Evolutionary conservation across 768 basidiomycete genomes (phyloP), one percentile per base, ranked within the genome.

Genomic region (Suillus cothurnatus): DNA sequence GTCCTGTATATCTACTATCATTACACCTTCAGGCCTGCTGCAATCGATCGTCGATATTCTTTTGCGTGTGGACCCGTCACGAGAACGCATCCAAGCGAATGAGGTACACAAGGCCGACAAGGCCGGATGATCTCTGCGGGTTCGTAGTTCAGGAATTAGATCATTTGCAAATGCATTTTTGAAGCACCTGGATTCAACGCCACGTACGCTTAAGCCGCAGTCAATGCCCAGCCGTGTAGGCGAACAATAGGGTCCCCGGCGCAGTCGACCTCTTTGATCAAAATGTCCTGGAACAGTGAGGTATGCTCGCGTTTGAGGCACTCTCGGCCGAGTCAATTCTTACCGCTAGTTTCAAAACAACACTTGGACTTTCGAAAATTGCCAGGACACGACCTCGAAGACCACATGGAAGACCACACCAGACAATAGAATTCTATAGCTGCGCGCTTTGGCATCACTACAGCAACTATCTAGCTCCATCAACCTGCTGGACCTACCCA

Each of bases 71-170:
- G 88, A 87, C 15, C 93, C 93, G 19, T 83, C 86, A 41, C 87
- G 84, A 45, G 93, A 94, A 73, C 85, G 88, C 28, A 81, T 85
- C 64, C 93, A 95, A 76, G 93, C 93, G 3, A 93, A 94, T 70
- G 91, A 92, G 66, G 78, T 94, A 31, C 94, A 94, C 71, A 84
- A 82, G 65, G 72, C 80, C 32, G 89, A 32, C 32, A n/a, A n/a
- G n/a, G 32, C 6, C 32, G 32, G 90, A 2, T 76, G 82, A 32
- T 80, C 82, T 32, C 81, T 94, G 75, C 82, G 88, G 71, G 92
- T 93, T 74, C 64, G 85, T 78, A 36, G 12, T 45, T 15, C 43
- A 14, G 11, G 63, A 39, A 28, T 38, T 19, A 9, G 60, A 53
- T 11, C 23, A 31, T 32, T 57, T 61, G 7, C 23, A 26, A 6